Percentiles rank a stretch among this genome's conserved stretches.
phyloP scores from a whole-genome alignment of 2,329 filamentous ascomycete species.

The Penicillium sp. region DNA sequence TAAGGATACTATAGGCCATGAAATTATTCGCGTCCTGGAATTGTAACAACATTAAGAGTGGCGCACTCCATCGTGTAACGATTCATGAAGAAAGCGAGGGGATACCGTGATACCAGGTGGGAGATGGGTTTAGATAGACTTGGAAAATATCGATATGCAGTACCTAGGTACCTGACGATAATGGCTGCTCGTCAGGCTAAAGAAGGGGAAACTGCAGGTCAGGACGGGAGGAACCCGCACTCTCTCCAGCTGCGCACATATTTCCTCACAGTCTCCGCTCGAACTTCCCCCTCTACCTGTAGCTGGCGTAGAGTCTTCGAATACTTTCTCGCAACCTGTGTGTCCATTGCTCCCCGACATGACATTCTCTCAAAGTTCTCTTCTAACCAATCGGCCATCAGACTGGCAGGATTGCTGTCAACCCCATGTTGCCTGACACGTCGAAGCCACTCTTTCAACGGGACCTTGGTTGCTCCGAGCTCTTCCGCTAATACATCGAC shows the following conservation, averaged over 20 bases:
- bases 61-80: too few relatives aligned
- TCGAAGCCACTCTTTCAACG: slow-evolving; percentile 49
- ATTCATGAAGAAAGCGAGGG: too few relatives aligned
- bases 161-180: too few relatives aligned
- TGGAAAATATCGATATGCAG: too few relatives aligned
- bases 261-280: slow-evolving; percentile 14
- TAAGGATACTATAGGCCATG: too few relatives aligned
- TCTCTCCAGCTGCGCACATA: slow-evolving; percentile 23
- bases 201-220: neutral
- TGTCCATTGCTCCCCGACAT: slow-evolving; percentile 51
- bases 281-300: slow-evolving; percentile 14
- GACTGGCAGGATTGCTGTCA: slow-evolving; percentile 34
- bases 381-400: slow-evolving; percentile 38
- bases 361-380: slow-evolving; percentile 50
- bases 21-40: too few relatives aligned
- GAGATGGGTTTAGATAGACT: too few relatives aligned
- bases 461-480: slow-evolving; percentile 40
- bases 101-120: too few relatives aligned
- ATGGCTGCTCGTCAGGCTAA: too few relatives aligned
- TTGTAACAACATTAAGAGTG: too few relatives aligned
- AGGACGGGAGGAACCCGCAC: slow-evolving; percentile 9
- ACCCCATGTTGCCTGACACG: slow-evolving; percentile 34
- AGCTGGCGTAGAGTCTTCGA: slow-evolving; percentile 30
- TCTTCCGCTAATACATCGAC: slow-evolving; percentile 38
- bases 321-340: slow-evolving; percentile 39